Base-by-base conservation (phyloP, 164 flowering plant genomes). In the Stephania japonica region DNA sequence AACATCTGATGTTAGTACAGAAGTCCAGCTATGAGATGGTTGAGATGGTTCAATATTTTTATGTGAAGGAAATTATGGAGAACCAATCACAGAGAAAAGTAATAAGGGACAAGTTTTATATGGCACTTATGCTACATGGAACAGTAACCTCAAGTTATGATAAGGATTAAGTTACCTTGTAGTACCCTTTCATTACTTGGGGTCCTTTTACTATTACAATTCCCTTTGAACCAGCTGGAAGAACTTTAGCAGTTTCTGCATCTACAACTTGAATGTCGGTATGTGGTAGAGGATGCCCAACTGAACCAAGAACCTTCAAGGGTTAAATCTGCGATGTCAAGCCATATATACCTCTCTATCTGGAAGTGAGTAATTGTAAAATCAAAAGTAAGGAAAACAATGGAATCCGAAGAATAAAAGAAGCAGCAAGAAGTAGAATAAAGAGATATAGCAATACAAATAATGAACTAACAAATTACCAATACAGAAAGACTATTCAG, bases 161-260 rank as follows among this genome's bases (percentile, higher is more conserved):
- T 47, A 47, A 47, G 27, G 42, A 12, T 5, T 62, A 16, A 56
- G 62, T 16, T 83, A 92, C 98, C 97, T 94, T 92, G 80, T 85
- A 94, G 78, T 94, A 94, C 70, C 97, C 97, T 78, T 88, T 90
- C 99, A 92, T 94, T 73, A 94, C 91, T 79, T 85, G 97, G 26
- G 97, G 97, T 7, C 99, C 99, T 78, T 85, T 86, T 27, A 83
- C 92, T 85, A 86, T 88, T 16, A 94, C 83, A 72, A 91, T 82
- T 75, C 99, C 99, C 73, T 84, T 91, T 25, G 83, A 81, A 61
- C 99, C 97, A 71, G 78, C 80, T 73, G 93, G 91, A 41, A 94
- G 88, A 80, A 69, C 80, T 70, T 81, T 84, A 76, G 73, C 84
- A 42, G 92, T 94, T 80, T 90, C 95, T 77, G 86, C 56, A 84